Base-by-base conservation (phyloP, 257 asterid species). In the Solanum dulcamara region DNA sequence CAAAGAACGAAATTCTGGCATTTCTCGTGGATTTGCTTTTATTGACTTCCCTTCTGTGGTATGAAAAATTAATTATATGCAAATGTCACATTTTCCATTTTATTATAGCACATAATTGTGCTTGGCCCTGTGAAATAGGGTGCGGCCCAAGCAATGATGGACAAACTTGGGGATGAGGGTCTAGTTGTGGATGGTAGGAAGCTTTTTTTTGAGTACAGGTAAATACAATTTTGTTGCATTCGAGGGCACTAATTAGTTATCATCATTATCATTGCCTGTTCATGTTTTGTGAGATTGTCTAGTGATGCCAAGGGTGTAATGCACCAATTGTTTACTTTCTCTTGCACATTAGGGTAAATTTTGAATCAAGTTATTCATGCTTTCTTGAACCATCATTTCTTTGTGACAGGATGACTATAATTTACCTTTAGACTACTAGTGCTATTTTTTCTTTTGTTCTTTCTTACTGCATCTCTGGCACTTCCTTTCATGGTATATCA, bases 11-110 rank as follows among this genome's bases (percentile, higher is more conserved):
- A 93, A 88, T 90, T 94, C 98, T 87, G 99, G 97, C 84, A 72
- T 89, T 88, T 97, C 99, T 84, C 98, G 99, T 77, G 99, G 99
- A 86, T 97, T 97, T 91, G 98, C 99, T 84, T 97, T 97, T 91
- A 93, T 97, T 87, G 99, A 97, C 90, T 97, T 95, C 84, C 98
- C 98, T 55, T 90, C 98, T 37, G 95, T 91, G 98, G 99, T 97
- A 95, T 83, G 44, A 86, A 64, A 51, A 75, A 66, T 84, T 68
- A 81, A 82, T 81, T 46, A 80, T 48, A 75, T 85, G 22, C 71
- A 55, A 68, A 35, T 42, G 33, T 71, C 81, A 57, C 38, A 35
- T 84, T n/a, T 87, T 46, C 51, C 80, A 28, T 46, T 57, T 81
- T 74, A 37, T 33, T 75, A 62, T 60, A 84, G 40, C 66, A 18